Conservation (phyloP, 2,329 filamentous ascomycete species). For the Fonsecaea pedrosoi region DNA sequence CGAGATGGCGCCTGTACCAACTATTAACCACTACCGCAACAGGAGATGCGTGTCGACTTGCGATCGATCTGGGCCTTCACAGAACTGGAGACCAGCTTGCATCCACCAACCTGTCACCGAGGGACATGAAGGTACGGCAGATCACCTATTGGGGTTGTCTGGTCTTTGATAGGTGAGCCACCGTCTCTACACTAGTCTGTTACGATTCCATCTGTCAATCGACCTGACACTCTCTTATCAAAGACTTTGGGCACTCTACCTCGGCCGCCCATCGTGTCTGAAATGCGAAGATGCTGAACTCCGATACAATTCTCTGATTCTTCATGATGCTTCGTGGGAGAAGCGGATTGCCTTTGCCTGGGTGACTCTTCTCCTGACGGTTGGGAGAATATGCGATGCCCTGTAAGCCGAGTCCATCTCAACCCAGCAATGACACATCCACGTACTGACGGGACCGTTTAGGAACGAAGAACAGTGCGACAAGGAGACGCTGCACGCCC, state of each 20-base stretch:
- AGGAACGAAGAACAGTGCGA: constrained; percentile 19
- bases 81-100: constrained; percentile 11
- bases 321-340: constrained; percentile 17
- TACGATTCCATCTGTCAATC: neutral
- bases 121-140: constrained; percentile 31
- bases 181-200: neutral
- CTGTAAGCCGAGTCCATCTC: constrained; percentile 11
- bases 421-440: neutral
- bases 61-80: constrained; percentile 35
- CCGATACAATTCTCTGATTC: neutral
- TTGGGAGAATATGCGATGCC: constrained; percentile 33
- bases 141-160: constrained; percentile 35
- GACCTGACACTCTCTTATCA: neutral
- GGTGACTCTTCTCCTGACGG: constrained; percentile 25
- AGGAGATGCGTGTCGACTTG: constrained; percentile 31
- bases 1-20: neutral
- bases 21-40: neutral
- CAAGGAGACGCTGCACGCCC: constrained; percentile 20
- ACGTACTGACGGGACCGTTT: constrained; percentile 7
- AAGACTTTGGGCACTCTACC: constrained; percentile 33
- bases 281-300: constrained; percentile 24
- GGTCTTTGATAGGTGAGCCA: constrained; percentile 24
- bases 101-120: constrained; percentile 21
- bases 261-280: constrained; percentile 33
- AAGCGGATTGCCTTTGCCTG: constrained; percentile 30